Percentiles rank a stretch among this genome's conserved stretches.
These are phyloP conservation scores for Elsinoe australis DNA, from an alignment of 2,329 filamentous ascomycete genomes.

Conservation along the genomic window DNA sequence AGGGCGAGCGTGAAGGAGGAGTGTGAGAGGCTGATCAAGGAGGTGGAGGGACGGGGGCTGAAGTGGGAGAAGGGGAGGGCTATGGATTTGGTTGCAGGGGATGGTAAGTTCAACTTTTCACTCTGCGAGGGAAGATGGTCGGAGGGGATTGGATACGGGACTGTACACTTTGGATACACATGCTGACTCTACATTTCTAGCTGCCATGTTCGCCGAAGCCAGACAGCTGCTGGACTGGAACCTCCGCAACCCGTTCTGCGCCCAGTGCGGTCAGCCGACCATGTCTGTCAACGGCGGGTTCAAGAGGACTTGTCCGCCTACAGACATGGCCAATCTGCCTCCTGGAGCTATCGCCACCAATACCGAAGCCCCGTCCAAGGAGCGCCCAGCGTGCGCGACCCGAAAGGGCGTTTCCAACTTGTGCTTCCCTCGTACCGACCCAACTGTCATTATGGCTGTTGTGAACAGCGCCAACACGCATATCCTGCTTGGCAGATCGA, in stretches of 20 bases:
- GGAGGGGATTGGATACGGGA: no score
- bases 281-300: constrained; percentile 71
- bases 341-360: constrained; percentile 34
- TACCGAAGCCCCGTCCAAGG: constrained; percentile 25
- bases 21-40: constrained; percentile 53
- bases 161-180: neutral
- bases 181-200: constrained; percentile 38
- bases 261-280: constrained; percentile 75
- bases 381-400: constrained; percentile 66
- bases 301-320: constrained; percentile 70
- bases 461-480: constrained; percentile 70
- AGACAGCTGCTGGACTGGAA: constrained; percentile 93
- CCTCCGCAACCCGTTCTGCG: constrained; percentile 82
- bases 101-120: constrained; percentile 47
- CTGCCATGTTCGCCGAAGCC: constrained; percentile 83
- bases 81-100: constrained; percentile 52
- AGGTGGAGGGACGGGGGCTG: constrained; percentile 53
- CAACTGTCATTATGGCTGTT: constrained; percentile 90
- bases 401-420: constrained; percentile 83
- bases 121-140: no score
- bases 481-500: constrained; percentile 75
- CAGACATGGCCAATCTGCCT: constrained; percentile 47
- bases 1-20: constrained; percentile 51
- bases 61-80: constrained; percentile 61
- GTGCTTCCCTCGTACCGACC: constrained; percentile 84